These are phyloP conservation scores for Aureobasidium vineae DNA, from an alignment of 2,329 filamentous ascomycete genomes.

Conservation along the genomic window DNA sequence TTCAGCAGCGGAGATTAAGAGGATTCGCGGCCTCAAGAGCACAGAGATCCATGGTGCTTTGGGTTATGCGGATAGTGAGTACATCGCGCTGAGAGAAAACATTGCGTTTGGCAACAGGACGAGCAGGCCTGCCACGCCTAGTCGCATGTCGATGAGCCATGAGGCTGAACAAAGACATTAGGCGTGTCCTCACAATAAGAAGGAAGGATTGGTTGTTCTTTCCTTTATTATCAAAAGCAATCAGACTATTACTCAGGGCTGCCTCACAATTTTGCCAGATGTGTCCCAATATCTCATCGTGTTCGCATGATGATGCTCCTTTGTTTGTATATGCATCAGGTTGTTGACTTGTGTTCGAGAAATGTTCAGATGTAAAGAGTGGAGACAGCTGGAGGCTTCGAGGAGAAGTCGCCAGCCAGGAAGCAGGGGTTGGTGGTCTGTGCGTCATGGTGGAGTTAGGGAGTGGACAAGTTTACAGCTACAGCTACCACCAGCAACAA, in stretches of 20 bases:
- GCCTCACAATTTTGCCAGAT: neutral
- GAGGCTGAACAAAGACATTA: constrained; percentile 1
- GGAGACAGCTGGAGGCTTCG: neutral
- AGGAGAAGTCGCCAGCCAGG: constrained; percentile 2
- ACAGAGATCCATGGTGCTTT: constrained; percentile 74
- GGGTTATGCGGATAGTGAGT: constrained; percentile 92
- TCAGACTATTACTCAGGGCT: neutral
- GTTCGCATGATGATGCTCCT: neutral
- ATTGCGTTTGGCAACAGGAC: constrained; percentile 65
- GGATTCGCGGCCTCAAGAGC: constrained; percentile 82
- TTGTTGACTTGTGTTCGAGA: neutral
- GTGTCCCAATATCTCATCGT: neutral
- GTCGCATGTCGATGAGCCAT: constrained; percentile 21
- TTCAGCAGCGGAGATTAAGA: constrained; percentile 74
- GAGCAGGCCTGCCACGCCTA: constrained; percentile 29
- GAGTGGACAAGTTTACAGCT: constrained; percentile 27
- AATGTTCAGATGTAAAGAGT: neutral
- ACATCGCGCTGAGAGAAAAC: constrained; percentile 85
- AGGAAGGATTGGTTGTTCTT: neutral
- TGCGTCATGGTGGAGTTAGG: constrained; percentile 15
- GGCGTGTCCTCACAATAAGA: neutral
- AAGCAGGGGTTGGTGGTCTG: constrained; percentile 21
- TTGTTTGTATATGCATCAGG: no score
- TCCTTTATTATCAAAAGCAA: neutral
- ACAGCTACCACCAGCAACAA: constrained; percentile 12